phyloP scores from a whole-genome alignment of 75 land plant species.

The Ceratopteris richardii region DNA sequence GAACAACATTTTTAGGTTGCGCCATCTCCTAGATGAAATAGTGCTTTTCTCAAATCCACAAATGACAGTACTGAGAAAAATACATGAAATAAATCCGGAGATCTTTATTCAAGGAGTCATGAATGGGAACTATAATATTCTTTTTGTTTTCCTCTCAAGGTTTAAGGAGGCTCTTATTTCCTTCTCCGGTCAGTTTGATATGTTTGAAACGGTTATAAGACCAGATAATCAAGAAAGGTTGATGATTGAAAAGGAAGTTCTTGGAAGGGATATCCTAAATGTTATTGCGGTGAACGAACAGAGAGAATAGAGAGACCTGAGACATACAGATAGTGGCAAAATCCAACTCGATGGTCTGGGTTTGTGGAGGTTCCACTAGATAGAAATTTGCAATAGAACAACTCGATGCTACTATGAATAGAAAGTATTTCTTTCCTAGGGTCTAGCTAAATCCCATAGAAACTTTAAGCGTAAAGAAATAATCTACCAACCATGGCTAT shows the following conservation, averaged over 20 bases:
- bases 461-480: no score
- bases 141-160: slow-evolving; percentile 67
- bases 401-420: no score
- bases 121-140: slow-evolving; percentile 58
- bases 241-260: slow-evolving; percentile 39
- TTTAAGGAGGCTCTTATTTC: slow-evolving; percentile 66
- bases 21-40: slow-evolving; percentile 62
- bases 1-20: slow-evolving; percentile 46
- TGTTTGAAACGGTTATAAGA: slow-evolving; percentile 39
- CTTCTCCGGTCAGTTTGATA: slow-evolving; percentile 57
- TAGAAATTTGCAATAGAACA: slow-evolving; percentile 16
- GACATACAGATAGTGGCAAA: not conserved
- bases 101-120: slow-evolving; percentile 53
- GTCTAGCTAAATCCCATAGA: no score
- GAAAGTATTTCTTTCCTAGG: no score
- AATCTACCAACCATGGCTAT: no score
- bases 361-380: slow-evolving; percentile 30
- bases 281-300: not conserved
- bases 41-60: slow-evolving; percentile 55
- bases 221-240: slow-evolving; percentile 43
- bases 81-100: slow-evolving; percentile 49
- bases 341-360: not conserved
- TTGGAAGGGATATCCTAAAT: slow-evolving; percentile 26
- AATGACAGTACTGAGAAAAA: slow-evolving; percentile 45
- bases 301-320: not conserved